Conservation (phyloP, 768 basidiomycete genomes). For the Holtermanniella nyarrowii region DNA sequence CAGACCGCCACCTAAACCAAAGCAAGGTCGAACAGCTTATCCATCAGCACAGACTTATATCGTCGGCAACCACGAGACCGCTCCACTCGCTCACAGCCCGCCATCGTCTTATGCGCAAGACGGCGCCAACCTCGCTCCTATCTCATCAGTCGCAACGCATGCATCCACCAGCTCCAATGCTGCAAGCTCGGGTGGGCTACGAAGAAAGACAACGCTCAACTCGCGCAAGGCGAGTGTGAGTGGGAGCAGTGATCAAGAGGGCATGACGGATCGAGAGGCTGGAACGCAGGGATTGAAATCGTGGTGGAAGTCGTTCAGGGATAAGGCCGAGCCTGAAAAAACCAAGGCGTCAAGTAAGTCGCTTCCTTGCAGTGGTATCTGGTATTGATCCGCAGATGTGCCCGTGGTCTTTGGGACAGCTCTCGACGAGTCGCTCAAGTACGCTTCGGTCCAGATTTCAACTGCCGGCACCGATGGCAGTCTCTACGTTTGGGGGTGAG, state of each 20-base stretch:
- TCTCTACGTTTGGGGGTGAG: constrained; percentile 39
- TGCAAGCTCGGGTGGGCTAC: background rate
- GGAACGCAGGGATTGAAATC: constrained; percentile 21
- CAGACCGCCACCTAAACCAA: constrained; percentile 22
- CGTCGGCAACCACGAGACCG: constrained; percentile 22
- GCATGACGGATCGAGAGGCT: constrained; percentile 13
- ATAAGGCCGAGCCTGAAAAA: constrained; percentile 3
- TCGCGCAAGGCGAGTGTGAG: background rate
- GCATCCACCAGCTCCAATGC: constrained; percentile 3
- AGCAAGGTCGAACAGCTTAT: constrained; percentile 24
- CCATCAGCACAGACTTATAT: constrained; percentile 25
- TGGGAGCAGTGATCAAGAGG: background rate
- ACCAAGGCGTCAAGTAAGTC: background rate
- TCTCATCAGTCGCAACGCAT: constrained; percentile 12
- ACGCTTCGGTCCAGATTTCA: constrained; percentile 87
- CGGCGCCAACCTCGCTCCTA: constrained; percentile 11
- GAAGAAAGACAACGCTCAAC: background rate
- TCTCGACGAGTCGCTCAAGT: constrained; percentile 68
- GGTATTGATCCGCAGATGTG: background rate
- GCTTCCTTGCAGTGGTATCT: background rate
- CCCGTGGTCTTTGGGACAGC: constrained; percentile 70
- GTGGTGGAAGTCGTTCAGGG: constrained; percentile 35
- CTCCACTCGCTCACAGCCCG: constrained; percentile 4
- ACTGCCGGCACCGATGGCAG: constrained; percentile 57
- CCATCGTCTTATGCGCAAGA: constrained; percentile 2